Evolutionary conservation across 1,284 basidiomycete species (phyloP), one percentile per base, ranked within the genome.

Genomic region (Cryptococcus sp.): DNA sequence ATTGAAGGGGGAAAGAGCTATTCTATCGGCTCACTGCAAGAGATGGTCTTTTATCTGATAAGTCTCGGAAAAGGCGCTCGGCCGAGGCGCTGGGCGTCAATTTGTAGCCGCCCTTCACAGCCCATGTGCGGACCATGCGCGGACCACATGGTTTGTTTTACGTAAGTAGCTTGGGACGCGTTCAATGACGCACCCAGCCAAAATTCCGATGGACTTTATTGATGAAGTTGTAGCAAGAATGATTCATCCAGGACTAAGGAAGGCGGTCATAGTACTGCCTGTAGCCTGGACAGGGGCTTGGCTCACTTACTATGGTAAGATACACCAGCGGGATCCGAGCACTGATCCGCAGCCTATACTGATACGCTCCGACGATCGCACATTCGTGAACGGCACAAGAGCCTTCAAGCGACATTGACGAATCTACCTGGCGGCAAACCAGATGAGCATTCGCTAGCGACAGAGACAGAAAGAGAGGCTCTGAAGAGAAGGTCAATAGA

Each of bases 381-480:
- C 50, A 71, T 74, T 22, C 53, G 66, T 11, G 49, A 59, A 7
- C 54, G 71, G 11, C 64, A 69, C 44, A 46, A 53, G 40, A 52
- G 56, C 36, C 58, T 70, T 5, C 37, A 55, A 21, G 49, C 51
- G 11, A 59, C 57, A 7, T 45, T 72, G n/a, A 39, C 46, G 5
- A 47, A 36, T 10, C 42, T 70, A 24, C 61, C 63, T 4, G 57
- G 55, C 7, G 63, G 54, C 1, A 43, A 53, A 11, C 54, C 55
- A 7, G 57, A 62, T 45, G 56, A 49, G n/a, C 59, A 55, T 4
- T 41, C 48, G 39, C 65, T 62, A 16, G 67, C 66, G 1, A 60
- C 54, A 5, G 66, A 77, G 52, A 58, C 64, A 34, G 77, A 78
- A 56, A 69, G 72, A 48, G 62, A 62, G 11, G 67, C 71, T 1